Evolutionary conservation across 176 grass and related monocot species (phyloP).

Genomic region (Cymbopogon citratus): DNA sequence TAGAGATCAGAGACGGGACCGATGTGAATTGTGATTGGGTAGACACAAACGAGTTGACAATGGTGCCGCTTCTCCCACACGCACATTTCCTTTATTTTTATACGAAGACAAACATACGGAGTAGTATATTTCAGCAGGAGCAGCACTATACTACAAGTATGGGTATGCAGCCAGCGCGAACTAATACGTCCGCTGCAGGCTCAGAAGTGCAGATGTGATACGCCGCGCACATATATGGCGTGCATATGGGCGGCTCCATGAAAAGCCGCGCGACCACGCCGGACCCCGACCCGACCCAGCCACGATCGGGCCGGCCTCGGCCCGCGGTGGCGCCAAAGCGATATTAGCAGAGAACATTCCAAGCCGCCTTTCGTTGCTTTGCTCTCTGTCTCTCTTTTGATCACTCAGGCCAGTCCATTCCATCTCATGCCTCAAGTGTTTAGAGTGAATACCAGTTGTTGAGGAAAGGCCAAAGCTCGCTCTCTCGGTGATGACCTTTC

Average conservation of each 20-base stretch:
- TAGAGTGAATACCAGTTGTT: background rate
- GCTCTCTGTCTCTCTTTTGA: background rate
- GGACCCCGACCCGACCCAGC: background rate
- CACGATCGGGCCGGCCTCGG: slow-evolving; percentile 10
- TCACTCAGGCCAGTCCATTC: background rate
- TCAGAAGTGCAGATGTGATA: background rate
- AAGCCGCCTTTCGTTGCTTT: slow-evolving; percentile 29
- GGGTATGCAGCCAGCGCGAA: too few relatives aligned
- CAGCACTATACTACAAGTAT: too few relatives aligned
- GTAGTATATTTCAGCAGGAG: too few relatives aligned
- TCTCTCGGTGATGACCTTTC: slow-evolving; percentile 17
- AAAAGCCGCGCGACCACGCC: slow-evolving; percentile 27
- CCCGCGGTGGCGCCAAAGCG: slow-evolving; percentile 35
- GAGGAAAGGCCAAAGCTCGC: background rate
- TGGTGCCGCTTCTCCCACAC: background rate
- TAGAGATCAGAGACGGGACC: background rate
- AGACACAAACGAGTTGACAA: background rate
- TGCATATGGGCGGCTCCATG: slow-evolving; percentile 5
- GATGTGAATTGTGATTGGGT: background rate
- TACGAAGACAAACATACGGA: background rate
- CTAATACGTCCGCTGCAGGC: background rate
- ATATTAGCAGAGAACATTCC: slow-evolving; percentile 55
- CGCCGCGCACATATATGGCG: slow-evolving; percentile 30
- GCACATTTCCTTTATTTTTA: background rate
- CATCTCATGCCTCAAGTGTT: background rate